Percentiles rank a stretch among this genome's conserved stretches.
Evolutionary conservation across 2,329 filamentous ascomycete species (phyloP).

Genomic region (Graphiopsis chlorocephala): DNA sequence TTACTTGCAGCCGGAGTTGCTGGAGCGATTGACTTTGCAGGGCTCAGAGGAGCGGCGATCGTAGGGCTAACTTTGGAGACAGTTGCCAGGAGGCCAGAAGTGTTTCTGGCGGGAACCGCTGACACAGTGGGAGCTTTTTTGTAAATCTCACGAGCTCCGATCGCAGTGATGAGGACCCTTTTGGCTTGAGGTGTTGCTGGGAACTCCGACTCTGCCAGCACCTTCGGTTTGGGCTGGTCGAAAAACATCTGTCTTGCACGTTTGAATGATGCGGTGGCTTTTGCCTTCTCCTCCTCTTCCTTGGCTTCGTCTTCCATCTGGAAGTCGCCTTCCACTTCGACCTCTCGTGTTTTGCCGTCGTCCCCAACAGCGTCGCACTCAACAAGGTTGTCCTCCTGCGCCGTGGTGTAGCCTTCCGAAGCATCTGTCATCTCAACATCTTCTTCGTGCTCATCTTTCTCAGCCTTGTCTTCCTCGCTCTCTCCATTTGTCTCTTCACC

Average conservation of each 20-base stretch:
- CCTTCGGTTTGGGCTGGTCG: background rate
- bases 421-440: background rate
- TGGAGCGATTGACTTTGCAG: background rate
- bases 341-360: background rate
- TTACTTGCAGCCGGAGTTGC: background rate
- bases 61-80: fast-evolving
- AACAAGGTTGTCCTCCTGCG: background rate
- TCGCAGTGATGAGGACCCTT: background rate
- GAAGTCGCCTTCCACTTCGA: background rate
- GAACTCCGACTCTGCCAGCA: background rate
- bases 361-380: background rate
- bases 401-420: background rate
- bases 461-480: background rate
- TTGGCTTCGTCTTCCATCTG: background rate
- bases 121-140: background rate
- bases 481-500: no score
- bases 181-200: background rate
- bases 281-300: no score
- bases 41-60: background rate
- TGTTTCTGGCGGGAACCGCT: background rate
- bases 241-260: no score
- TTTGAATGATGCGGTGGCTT: no score
- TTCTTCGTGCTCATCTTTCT: background rate
- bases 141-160: background rate
- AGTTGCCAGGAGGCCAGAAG: background rate